A percentile compares a stretch with the other conserved stretches of the same genome.
Evolutionary conservation across 2,329 filamentous ascomycete genomes (phyloP).

Genomic region (Penicillium brevicompactum): DNA sequence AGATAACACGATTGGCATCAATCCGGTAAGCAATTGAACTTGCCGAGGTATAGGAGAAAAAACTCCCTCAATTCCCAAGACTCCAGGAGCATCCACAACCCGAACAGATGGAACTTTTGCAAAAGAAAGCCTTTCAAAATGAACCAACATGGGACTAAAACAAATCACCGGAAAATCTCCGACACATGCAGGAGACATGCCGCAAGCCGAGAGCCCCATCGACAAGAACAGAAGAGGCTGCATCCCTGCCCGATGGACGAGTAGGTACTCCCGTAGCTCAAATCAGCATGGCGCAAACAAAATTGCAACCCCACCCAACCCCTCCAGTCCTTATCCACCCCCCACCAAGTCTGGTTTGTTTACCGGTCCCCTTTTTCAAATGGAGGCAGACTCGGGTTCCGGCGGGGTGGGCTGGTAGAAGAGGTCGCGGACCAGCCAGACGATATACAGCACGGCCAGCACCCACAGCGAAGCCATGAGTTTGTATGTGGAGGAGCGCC

Average conservation of each 20-base stretch:
- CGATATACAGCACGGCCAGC: conserved; percentile 41
- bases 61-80: background rate
- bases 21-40: background rate
- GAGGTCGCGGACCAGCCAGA: conserved; percentile 44
- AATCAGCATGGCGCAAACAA: background rate
- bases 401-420: conserved; percentile 37
- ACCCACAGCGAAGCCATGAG: conserved; percentile 45
- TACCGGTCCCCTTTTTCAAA: background rate
- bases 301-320: background rate
- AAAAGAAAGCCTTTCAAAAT: background rate
- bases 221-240: background rate
- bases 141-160: background rate
- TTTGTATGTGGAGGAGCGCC: conserved; percentile 47
- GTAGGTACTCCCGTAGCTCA: background rate
- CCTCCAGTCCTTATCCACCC: background rate
- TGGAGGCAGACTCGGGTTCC: conserved; percentile 13
- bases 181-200: background rate
- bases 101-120: background rate
- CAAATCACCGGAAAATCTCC: background rate
- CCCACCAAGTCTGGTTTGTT: background rate
- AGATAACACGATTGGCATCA: background rate
- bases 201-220: background rate
- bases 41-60: background rate
- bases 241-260: background rate
- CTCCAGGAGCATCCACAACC: background rate